phyloP scores from a whole-genome alignment of 805 yeast species.

The Schizosaccharomyces octosporus region DNA sequence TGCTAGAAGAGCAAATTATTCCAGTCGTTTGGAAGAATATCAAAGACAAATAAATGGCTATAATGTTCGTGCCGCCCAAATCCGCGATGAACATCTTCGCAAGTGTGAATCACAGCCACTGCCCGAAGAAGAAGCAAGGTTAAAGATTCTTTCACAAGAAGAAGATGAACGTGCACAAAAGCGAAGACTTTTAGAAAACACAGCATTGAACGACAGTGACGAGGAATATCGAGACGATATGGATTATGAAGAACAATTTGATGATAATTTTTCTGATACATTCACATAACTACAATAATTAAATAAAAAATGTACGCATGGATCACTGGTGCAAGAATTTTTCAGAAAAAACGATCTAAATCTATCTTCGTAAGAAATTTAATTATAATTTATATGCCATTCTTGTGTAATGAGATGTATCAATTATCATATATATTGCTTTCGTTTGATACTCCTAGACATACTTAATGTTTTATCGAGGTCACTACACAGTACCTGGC shows the following conservation, averaged over 20 bases:
- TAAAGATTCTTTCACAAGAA: not conserved
- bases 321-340: too few species aligned
- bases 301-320: too few species aligned
- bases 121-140: not conserved
- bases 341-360: too few species aligned
- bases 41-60: slow-evolving; percentile 7
- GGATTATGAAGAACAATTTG: not conserved
- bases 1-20: slow-evolving; percentile 14
- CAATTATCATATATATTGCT: too few species aligned
- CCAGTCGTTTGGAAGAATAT: slow-evolving; percentile 14
- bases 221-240: not conserved
- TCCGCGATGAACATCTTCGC: not conserved
- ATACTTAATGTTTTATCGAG: too few species aligned
- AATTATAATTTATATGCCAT: too few species aligned
- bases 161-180: not conserved
- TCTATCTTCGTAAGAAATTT: too few species aligned
- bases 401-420: too few species aligned
- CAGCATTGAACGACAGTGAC: not conserved
- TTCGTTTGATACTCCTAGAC: too few species aligned
- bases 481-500: too few species aligned
- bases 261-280: not conserved
- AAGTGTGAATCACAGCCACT: not conserved
- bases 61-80: not conserved
- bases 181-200: not conserved
- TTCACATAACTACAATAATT: not conserved